Conservation (phyloP, 768 basidiomycete genomes). For the Russula lepida region DNA sequence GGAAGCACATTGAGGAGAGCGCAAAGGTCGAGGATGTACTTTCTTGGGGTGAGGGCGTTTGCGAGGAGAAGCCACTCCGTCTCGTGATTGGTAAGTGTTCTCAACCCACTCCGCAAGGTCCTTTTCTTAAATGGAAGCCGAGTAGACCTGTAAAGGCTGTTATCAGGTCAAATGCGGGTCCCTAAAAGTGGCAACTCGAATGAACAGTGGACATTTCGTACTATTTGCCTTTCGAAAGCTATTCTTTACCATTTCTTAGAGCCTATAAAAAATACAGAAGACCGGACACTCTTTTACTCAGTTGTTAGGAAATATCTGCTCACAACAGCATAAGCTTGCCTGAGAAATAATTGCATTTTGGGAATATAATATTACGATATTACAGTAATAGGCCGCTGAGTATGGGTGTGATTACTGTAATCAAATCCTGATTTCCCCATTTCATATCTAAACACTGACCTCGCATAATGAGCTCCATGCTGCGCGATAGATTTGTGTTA, state of each 20-base stretch:
- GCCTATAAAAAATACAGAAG: too few relatives aligned
- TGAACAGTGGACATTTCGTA: background rate
- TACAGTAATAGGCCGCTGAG: too few relatives aligned
- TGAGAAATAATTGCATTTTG: background rate
- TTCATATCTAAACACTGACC: too few relatives aligned
- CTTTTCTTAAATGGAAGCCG: background rate
- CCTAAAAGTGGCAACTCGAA: background rate
- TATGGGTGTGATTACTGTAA: background rate
- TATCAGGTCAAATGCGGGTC: background rate
- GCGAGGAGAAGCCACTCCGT: conserved; percentile 31
- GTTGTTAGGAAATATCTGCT: too few relatives aligned
- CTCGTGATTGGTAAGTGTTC: conserved; percentile 31
- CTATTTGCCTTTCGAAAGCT: background rate
- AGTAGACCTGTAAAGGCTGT: background rate
- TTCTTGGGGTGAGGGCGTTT: conserved; percentile 28
- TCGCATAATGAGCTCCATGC: too few relatives aligned
- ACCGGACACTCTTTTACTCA: too few relatives aligned
- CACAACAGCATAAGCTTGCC: too few relatives aligned
- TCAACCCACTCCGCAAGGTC: background rate
- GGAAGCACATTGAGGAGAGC: conserved; percentile 28
- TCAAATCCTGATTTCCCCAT: too few relatives aligned
- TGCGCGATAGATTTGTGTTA: too few relatives aligned
- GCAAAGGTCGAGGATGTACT: conserved; percentile 26
- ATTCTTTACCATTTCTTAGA: background rate
- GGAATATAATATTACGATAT: background rate